A percentile compares a stretch with the other conserved stretches of the same genome.
phyloP scores from a whole-genome alignment of 306 rosid genomes.

The Lablab purpureus region DNA sequence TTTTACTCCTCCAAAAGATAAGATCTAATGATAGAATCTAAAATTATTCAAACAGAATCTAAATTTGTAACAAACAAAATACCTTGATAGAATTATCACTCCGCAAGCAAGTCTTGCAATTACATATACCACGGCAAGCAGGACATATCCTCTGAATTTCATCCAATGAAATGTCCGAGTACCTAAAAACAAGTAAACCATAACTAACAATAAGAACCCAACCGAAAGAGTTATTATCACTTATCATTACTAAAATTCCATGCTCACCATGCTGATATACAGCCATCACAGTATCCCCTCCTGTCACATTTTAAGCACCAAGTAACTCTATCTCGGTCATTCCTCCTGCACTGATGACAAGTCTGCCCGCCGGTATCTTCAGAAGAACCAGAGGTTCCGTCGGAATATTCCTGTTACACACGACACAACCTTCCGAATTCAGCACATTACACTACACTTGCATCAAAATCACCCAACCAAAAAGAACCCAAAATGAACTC shows the following conservation, averaged over 20 bases:
- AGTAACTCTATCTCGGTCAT: constrained; percentile 64
- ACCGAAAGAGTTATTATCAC: background rate
- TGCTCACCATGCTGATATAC: constrained; percentile 78
- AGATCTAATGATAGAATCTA: no score
- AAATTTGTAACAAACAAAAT: constrained; percentile 29
- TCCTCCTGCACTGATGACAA: constrained; percentile 91
- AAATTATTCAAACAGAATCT: background rate
- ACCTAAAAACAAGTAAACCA: constrained; percentile 60
- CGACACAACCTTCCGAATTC: constrained; percentile 45
- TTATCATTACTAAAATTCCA: constrained; percentile 14
- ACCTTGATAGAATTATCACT: constrained; percentile 92
- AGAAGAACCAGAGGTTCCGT: constrained; percentile 67
- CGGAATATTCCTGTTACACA: constrained; percentile 72
- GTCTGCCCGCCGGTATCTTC: constrained; percentile 79
- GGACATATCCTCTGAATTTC: constrained; percentile 87
- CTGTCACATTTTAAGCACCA: constrained; percentile 89
- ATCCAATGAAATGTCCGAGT: constrained; percentile 69
- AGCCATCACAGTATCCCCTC: constrained; percentile 88
- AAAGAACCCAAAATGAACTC: constrained; percentile 30
- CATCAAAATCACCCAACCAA: constrained; percentile 8
- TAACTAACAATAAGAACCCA: constrained; percentile 32
- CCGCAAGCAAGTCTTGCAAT: constrained; percentile 84
- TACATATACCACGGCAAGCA: constrained; percentile 91
- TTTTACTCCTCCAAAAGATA: background rate
- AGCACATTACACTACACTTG: constrained; percentile 1